Evolutionary conservation across 2,329 filamentous ascomycete species (phyloP).

Genomic region (Diaporthe sp.): DNA sequence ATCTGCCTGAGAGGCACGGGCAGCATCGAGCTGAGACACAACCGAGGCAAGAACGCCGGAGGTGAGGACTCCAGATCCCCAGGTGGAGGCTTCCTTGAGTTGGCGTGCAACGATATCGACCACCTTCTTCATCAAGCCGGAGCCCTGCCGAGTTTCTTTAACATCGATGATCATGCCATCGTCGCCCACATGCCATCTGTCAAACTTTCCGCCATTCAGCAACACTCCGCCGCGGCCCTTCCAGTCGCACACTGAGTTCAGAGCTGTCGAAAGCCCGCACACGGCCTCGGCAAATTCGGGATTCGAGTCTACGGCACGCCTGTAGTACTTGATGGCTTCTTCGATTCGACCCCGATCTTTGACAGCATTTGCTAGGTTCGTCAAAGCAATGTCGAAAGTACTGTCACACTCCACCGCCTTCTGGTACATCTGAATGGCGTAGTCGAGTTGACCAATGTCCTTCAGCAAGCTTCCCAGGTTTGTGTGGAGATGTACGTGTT

Average conservation of each 20-base stretch:
- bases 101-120: slow-evolving; percentile 92
- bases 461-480: slow-evolving; percentile 96
- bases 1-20: slow-evolving; percentile 52
- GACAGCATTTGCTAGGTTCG: slow-evolving; percentile 96
- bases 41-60: slow-evolving; percentile 65
- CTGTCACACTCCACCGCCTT: slow-evolving; percentile 91
- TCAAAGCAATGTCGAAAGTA: slow-evolving; percentile 96
- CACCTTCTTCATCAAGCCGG: slow-evolving; percentile 90
- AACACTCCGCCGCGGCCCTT: slow-evolving; percentile 87
- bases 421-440: slow-evolving; percentile 97
- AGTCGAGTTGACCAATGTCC: slow-evolving; percentile 91
- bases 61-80: slow-evolving; percentile 81
- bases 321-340: slow-evolving; percentile 94
- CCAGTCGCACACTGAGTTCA: slow-evolving; percentile 98
- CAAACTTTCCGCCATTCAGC: slow-evolving; percentile 78
- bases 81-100: slow-evolving; percentile 84
- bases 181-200: slow-evolving; percentile 94
- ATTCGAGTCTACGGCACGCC: slow-evolving; percentile 88
- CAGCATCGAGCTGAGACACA: slow-evolving; percentile 57
- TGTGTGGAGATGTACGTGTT: slow-evolving; percentile 96
- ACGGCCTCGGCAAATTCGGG: slow-evolving; percentile 97
- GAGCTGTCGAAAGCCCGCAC: slow-evolving; percentile 91
- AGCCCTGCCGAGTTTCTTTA: slow-evolving; percentile 68
- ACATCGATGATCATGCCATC: slow-evolving; percentile 86
- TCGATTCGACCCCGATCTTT: slow-evolving; percentile 95